A percentile compares a stretch with the other conserved stretches of the same genome.
Evolutionary conservation across 2,329 filamentous ascomycete species (phyloP).

Genomic region (Cordyceps farinosa): DNA sequence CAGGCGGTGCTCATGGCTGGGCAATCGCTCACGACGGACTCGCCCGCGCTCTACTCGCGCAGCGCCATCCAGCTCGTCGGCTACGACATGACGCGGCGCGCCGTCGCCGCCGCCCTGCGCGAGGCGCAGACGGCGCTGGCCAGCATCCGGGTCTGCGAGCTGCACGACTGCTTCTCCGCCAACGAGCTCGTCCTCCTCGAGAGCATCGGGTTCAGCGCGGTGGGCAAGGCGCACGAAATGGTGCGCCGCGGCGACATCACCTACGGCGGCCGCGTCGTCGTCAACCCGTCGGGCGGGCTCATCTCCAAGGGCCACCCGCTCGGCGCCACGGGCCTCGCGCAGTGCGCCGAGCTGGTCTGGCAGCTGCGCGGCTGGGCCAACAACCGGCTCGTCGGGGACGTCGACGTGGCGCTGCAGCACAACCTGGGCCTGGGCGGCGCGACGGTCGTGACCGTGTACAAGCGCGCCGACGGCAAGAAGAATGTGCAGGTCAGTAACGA

Average conservation of each 20-base stretch:
- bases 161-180: slow-evolving; percentile 31
- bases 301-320: slow-evolving; percentile 32
- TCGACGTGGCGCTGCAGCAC: slow-evolving; percentile 26
- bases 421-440: slow-evolving; percentile 30
- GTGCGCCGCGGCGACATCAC: slow-evolving; percentile 25
- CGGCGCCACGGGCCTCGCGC: slow-evolving; percentile 29
- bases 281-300: slow-evolving; percentile 29
- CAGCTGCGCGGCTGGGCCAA: slow-evolving; percentile 30
- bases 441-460: slow-evolving; percentile 27
- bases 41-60: slow-evolving; percentile 68
- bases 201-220: slow-evolving; percentile 23
- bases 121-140: slow-evolving; percentile 22
- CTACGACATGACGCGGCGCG: slow-evolving; percentile 28
- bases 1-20: slow-evolving; percentile 86
- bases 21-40: slow-evolving; percentile 82
- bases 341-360: slow-evolving; percentile 30
- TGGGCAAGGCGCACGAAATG: slow-evolving; percentile 25
- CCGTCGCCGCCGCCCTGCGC: slow-evolving; percentile 23
- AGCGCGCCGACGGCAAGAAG: slow-evolving; percentile 22
- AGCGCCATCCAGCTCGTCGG: slow-evolving; percentile 29
- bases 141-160: slow-evolving; percentile 26
- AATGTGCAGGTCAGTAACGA: not conserved
- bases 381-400: slow-evolving; percentile 23
- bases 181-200: slow-evolving; percentile 28
- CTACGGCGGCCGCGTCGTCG: slow-evolving; percentile 25